phyloP scores from a whole-genome alignment of 2,329 filamentous ascomycete species.

The Chrysosporium queenslandicum region DNA sequence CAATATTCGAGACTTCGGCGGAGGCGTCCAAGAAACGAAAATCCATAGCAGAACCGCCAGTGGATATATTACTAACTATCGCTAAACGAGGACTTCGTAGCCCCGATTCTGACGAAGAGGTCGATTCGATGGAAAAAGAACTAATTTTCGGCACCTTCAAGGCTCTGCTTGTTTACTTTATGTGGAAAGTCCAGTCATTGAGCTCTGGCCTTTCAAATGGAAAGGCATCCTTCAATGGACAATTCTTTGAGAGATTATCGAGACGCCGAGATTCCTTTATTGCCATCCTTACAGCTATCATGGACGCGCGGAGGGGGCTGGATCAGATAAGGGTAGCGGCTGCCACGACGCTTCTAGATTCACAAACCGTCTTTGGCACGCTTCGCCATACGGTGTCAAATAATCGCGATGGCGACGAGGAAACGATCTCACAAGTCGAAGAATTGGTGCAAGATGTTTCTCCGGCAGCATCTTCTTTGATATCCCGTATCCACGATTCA shows the following conservation, averaged over 20 bases:
- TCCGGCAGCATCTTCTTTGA: constrained; percentile 50
- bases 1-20: constrained; percentile 55
- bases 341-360: constrained; percentile 67
- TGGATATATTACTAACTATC: constrained; percentile 60
- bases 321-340: constrained; percentile 70
- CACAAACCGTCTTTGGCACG: constrained; percentile 69
- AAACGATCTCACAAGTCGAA: constrained; percentile 47
- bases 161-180: constrained; percentile 75
- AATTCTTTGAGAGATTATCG: constrained; percentile 58
- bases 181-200: constrained; percentile 72
- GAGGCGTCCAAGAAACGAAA: constrained; percentile 32
- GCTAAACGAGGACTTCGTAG: constrained; percentile 62
- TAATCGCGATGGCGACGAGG: constrained; percentile 36
- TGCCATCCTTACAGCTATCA: constrained; percentile 40
- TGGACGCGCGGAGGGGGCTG: constrained; percentile 43
- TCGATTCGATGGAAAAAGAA: constrained; percentile 69
- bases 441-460: constrained; percentile 61
- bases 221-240: constrained; percentile 49
- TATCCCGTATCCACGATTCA: constrained; percentile 67
- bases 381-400: constrained; percentile 46
- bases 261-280: constrained; percentile 48
- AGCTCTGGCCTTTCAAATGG: constrained; percentile 45
- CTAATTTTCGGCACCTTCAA: constrained; percentile 67
- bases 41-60: constrained; percentile 36
- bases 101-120: constrained; percentile 54